Evolutionary conservation across 192 early-diverging fungal species (phyloP).

Genomic region (Rhizophagus prolifer): DNA sequence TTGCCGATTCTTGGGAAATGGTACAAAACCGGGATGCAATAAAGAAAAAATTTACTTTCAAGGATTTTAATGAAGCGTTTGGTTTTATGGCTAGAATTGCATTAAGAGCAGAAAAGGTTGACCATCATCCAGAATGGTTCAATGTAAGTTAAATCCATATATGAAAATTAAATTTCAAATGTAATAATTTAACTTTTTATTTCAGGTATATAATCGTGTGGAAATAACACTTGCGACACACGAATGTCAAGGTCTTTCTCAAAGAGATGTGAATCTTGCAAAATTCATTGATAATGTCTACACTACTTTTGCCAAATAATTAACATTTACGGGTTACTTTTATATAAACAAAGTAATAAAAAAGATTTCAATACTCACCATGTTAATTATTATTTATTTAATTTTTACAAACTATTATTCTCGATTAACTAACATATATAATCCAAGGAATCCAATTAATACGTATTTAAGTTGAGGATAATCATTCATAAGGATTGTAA

Average conservation of each 20-base stretch:
- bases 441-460: constrained; percentile 73
- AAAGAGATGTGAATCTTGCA: constrained; percentile 75
- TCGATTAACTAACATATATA: constrained; percentile 68
- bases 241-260: constrained; percentile 80
- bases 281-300: constrained; percentile 60
- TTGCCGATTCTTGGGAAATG: constrained; percentile 58
- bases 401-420: constrained; percentile 44
- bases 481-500: constrained; percentile 95
- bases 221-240: constrained; percentile 90
- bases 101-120: constrained; percentile 83
- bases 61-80: constrained; percentile 86
- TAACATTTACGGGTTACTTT: neutral
- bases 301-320: neutral
- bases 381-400: neutral
- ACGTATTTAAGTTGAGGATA: constrained; percentile 90
- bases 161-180: neutral
- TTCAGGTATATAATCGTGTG: constrained; percentile 89
- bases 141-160: constrained; percentile 52
- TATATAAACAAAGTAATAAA: neutral
- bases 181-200: neutral
- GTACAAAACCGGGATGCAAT: constrained; percentile 68
- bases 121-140: constrained; percentile 97
- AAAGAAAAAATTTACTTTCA: constrained; percentile 74
- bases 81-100: constrained; percentile 95
- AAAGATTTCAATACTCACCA: neutral